These are phyloP conservation scores for Fusarium algeriense DNA, from an alignment of 2,329 filamentous ascomycete species.

Conservation along the genomic window DNA sequence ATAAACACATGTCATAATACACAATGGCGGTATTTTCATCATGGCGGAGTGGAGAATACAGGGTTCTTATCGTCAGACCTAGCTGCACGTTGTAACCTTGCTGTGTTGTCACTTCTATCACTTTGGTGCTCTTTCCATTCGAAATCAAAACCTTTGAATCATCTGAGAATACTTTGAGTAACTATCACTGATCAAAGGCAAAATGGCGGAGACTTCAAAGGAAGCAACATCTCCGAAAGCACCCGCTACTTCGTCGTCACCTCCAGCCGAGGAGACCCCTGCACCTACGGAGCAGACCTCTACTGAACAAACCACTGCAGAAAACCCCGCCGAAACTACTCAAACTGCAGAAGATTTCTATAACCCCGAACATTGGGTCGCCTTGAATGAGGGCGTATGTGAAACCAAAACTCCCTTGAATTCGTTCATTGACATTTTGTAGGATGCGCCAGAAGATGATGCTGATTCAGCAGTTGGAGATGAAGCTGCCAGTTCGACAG, in stretches of 20 bases:
- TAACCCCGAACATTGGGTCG: conserved; percentile 14
- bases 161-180: no score
- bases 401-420: rapidly evolving
- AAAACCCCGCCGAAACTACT: background rate
- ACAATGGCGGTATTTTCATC: background rate
- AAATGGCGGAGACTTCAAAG: background rate
- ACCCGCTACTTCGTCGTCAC: rapidly evolving
- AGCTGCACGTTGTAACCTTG: background rate
- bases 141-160: rapidly evolving
- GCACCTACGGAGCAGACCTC: background rate
- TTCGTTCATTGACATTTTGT: rapidly evolving
- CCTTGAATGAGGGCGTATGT: conserved; percentile 5
- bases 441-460: background rate
- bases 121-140: background rate
- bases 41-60: background rate
- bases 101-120: background rate
- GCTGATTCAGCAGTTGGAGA: conserved; percentile 34
- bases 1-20: background rate
- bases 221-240: rapidly evolving
- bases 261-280: background rate
- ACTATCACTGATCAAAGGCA: no score
- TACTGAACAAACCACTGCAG: background rate
- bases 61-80: background rate
- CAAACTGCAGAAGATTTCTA: conserved; percentile 8
- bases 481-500: conserved; percentile 36